Evolutionary conservation across 306 rosid genomes (phyloP).

Genomic region (Quercus agrifolia): DNA sequence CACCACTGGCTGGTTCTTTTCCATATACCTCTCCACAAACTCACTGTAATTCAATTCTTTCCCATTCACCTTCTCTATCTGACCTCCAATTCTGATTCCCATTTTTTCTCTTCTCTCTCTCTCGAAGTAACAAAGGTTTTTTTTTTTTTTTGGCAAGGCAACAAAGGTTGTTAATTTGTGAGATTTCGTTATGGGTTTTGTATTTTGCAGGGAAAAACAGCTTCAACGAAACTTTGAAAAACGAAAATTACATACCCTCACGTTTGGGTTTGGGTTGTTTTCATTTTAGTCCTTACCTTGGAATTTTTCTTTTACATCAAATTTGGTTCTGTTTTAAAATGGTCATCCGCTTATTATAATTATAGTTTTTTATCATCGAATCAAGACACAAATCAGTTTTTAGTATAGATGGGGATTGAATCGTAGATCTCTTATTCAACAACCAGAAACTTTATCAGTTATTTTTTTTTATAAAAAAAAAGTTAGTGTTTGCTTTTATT

Average conservation of each 20-base stretch:
- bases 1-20: conserved; percentile 73
- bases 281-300: too few species aligned
- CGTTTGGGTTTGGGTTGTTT: too few species aligned
- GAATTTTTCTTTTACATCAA: too few species aligned
- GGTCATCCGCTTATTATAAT: accelerated
- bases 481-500: too few species aligned
- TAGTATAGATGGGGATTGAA: accelerated
- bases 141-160: neutral
- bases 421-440: accelerated
- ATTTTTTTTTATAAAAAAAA: too few species aligned
- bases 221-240: neutral
- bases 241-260: too few species aligned
- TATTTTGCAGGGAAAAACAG: neutral
- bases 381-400: accelerated
- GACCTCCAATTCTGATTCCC: conserved; percentile 54
- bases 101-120: conserved; percentile 1
- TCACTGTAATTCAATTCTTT: conserved; percentile 58
- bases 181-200: neutral
- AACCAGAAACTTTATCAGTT: accelerated
- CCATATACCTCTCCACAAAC: conserved; percentile 62
- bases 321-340: too few species aligned
- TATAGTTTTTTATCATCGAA: accelerated
- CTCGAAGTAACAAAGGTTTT: too few species aligned
- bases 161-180: neutral
- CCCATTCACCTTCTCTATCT: conserved; percentile 71